These are phyloP conservation scores for Fraxinus cuspidata DNA, from an alignment of 257 asterid genomes.

Conservation along the genomic window DNA sequence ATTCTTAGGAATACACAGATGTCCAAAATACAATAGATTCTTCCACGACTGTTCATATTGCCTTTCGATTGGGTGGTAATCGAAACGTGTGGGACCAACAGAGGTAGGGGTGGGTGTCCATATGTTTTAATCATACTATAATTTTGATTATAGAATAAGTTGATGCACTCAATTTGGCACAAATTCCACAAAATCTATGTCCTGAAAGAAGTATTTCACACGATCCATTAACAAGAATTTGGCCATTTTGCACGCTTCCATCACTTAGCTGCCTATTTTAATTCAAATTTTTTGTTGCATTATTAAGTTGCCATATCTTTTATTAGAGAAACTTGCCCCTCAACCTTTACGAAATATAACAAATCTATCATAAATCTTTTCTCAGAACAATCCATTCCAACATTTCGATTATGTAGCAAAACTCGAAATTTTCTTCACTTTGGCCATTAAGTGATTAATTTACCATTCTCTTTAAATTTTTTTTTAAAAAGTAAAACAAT, in stretches of 20 bases:
- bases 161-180: conserved; percentile 49
- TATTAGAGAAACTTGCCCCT: not conserved
- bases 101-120: conserved; percentile 34
- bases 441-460: too few relatives aligned
- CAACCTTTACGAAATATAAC: too few relatives aligned
- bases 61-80: conserved; percentile 29
- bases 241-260: conserved; percentile 15
- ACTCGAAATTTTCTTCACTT: too few relatives aligned
- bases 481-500: too few relatives aligned
- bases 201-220: conserved; percentile 19
- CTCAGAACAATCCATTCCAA: too few relatives aligned
- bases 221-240: conserved; percentile 28
- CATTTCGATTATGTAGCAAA: too few relatives aligned
- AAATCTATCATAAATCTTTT: too few relatives aligned
- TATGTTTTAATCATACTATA: conserved; percentile 36
- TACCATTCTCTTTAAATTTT: too few relatives aligned
- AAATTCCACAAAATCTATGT: conserved; percentile 32
- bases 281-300: not conserved
- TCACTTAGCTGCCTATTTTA: not conserved
- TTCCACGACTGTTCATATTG: conserved; percentile 31
- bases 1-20: conserved; percentile 31
- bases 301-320: not conserved
- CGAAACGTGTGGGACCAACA: conserved; percentile 24
- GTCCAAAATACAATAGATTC: conserved; percentile 22
- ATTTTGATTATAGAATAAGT: conserved; percentile 9